Base-by-base conservation (phyloP, 2,329 filamentous ascomycete genomes). In the Calonectria pteridis region DNA sequence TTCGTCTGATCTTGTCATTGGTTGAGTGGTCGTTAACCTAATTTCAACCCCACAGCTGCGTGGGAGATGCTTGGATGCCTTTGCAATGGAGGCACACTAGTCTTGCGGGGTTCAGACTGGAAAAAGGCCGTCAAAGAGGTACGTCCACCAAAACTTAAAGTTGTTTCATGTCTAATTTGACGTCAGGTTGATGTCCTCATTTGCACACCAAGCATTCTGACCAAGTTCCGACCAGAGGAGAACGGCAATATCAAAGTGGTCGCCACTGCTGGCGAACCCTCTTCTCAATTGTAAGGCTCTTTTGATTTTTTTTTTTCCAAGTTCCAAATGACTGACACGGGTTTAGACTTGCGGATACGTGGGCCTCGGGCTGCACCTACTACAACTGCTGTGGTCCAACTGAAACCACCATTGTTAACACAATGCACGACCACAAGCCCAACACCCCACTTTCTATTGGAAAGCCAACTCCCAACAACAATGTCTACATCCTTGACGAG, bases 321-420 rank as follows among this genome's bases (percentile, higher is more conserved):
- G 0, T 6, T 13, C 0, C 7, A 0, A 0, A 11, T 1, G 11
- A 13, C 73, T 79, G 1, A 79, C 67, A 4, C 0, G 11, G 3
- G 3, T 5, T 2, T 4, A 79, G 78, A 31, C 84, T 91, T 16
- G 90, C 89, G 3, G 89, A 91, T 72, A 81, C 87, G 18, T 91
- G 90, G 90, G 87, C 88, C 4, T 82, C 85, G 4, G 80, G 85
- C 55, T 82, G 83, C 14, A 85, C 82, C 1, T 89, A 89, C 76
- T 89, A 83, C 83, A 92, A 91, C 81, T 88, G 89, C 77, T 92
- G 90, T 76, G 90, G 90, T 2, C 90, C 90, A 0, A 91, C 90
- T 0, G 90, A 92, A 78, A 89, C 89, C 9, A 91, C 88, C 2
- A 90, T 92, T 53, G 85, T 91, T 68, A 91, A 91, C 81, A 90